Conservation (phyloP, 2,329 filamentous ascomycete genomes). For the Thelonectria rubi region DNA sequence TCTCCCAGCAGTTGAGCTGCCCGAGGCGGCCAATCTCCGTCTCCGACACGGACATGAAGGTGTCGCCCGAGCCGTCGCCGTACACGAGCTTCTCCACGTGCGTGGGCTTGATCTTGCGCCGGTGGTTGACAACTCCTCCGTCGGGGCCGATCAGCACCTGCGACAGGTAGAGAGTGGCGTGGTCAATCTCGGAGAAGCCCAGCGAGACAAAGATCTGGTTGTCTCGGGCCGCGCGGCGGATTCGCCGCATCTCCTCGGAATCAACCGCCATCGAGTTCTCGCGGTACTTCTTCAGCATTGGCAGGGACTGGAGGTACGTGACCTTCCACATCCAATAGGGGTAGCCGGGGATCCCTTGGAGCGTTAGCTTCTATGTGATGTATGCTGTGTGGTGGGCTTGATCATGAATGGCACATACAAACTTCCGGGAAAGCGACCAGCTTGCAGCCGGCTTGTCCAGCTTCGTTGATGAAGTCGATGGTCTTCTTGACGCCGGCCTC, state of each 20-base stretch:
- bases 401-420: constrained; percentile 39
- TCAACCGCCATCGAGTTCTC: constrained; percentile 48
- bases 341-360: constrained; percentile 60
- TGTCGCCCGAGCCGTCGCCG: constrained; percentile 65
- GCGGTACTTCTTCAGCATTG: constrained; percentile 50
- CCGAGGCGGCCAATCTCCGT: constrained; percentile 62
- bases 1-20: constrained; percentile 65
- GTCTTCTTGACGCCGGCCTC: constrained; percentile 64
- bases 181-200: constrained; percentile 59
- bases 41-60: constrained; percentile 57
- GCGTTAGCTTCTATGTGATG: neutral
- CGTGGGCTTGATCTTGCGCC: constrained; percentile 62
- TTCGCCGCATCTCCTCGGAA: constrained; percentile 55
- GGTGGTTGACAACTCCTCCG: constrained; percentile 56
- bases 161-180: constrained; percentile 56
- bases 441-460: constrained; percentile 61
- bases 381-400: no score
- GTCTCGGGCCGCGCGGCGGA: constrained; percentile 52
- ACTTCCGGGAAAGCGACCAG: constrained; percentile 64
- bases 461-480: constrained; percentile 63
- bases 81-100: constrained; percentile 59
- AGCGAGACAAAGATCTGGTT: constrained; percentile 57
- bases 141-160: constrained; percentile 62
- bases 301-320: constrained; percentile 45
- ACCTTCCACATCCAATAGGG: constrained; percentile 53